Conservation (phyloP, 1,284 basidiomycete genomes). For the Tylopilus orsonianus region DNA sequence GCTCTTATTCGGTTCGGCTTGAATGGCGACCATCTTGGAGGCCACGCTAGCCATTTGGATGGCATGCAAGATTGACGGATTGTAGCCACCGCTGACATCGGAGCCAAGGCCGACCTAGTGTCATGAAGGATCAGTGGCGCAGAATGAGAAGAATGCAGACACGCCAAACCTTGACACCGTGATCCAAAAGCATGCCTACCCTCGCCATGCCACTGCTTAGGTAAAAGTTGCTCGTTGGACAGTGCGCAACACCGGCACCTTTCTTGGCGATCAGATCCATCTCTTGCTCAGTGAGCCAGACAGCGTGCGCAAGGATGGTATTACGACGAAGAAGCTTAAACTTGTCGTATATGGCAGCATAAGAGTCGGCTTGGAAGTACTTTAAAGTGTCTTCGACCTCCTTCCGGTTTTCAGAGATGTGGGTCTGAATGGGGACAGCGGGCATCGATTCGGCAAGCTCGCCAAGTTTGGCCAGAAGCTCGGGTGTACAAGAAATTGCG, state of each 20-base stretch:
- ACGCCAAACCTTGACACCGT: slow-evolving; percentile 74
- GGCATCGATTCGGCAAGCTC: slow-evolving; percentile 49
- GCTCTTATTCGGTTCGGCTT: slow-evolving; percentile 22
- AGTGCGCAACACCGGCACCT: slow-evolving; percentile 85
- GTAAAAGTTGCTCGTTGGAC: slow-evolving; percentile 92
- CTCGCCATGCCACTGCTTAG: slow-evolving; percentile 81
- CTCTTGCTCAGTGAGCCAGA: slow-evolving; percentile 77
- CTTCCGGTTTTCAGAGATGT: slow-evolving; percentile 82
- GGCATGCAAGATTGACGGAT: slow-evolving; percentile 79
- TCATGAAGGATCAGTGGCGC: slow-evolving; percentile 7
- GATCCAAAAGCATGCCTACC: slow-evolving; percentile 78
- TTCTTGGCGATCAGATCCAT: slow-evolving; percentile 67
- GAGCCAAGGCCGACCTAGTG: slow-evolving; percentile 83
- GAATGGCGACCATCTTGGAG: slow-evolving; percentile 69
- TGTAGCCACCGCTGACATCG: slow-evolving; percentile 90
- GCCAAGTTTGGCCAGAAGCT: slow-evolving; percentile 70
- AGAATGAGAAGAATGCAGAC: not conserved
- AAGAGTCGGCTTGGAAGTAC: slow-evolving; percentile 68
- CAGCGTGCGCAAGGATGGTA: slow-evolving; percentile 90
- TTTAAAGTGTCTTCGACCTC: slow-evolving; percentile 72
- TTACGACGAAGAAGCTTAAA: slow-evolving; percentile 75
- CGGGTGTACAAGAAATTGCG: slow-evolving; percentile 85
- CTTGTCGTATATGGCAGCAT: slow-evolving; percentile 82
- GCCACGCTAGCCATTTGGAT: slow-evolving; percentile 83
- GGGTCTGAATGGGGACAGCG: slow-evolving; percentile 84